Evolutionary conservation across 2,329 filamentous ascomycete genomes (phyloP), one percentile per base, ranked within the genome.

Genomic region (Alternaria rosae): DNA sequence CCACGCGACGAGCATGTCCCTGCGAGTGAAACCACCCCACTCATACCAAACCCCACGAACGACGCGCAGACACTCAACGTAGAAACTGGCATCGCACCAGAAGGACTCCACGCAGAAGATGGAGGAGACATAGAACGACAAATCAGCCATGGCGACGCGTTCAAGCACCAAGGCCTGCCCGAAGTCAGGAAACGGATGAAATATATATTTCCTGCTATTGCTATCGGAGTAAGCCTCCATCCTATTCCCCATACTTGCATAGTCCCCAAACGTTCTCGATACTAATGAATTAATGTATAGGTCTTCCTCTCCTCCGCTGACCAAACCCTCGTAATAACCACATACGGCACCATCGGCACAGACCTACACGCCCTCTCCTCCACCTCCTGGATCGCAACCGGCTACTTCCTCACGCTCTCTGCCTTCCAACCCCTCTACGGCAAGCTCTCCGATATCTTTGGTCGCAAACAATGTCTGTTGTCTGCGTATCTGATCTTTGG

Each of bases 401-500:
- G 85, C 10, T 91, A 94, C 76, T 91, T 93, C 70, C 83, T 94
- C 54, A 92, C 91, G 2, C 80, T 92, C 54, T 92, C 91, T 4
- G 89, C 89, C 21, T 92, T 91, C 69, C 91, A 94, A 74, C 91
- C 91, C 1, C 80, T 93, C 0, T 93, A 91, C 67, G 90, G 90
- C 48, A 91, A 90, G 69, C 81, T 92, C 5, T 88, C 85, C 53
- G 89, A 92, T 71, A 90, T 92, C 30, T 91, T 92, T 69, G 89
- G 90, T 11, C 85, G 90, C 6, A 91, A 92, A 71, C 70, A 84
- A 71, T 88, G 86, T 65, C 80, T 93, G 6, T 81, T 92, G 6
- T 88, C 89, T 66, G 84, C 86, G 3, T 91, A 91, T 68, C 75
- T 81, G 21, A 78, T 91, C 53, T 92, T 92, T 72, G 88, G 87